Percentiles rank a stretch among this genome's conserved stretches.
Conservation (phyloP, 805 yeast genomes). For the Kluyveromyces siamensis region DNA sequence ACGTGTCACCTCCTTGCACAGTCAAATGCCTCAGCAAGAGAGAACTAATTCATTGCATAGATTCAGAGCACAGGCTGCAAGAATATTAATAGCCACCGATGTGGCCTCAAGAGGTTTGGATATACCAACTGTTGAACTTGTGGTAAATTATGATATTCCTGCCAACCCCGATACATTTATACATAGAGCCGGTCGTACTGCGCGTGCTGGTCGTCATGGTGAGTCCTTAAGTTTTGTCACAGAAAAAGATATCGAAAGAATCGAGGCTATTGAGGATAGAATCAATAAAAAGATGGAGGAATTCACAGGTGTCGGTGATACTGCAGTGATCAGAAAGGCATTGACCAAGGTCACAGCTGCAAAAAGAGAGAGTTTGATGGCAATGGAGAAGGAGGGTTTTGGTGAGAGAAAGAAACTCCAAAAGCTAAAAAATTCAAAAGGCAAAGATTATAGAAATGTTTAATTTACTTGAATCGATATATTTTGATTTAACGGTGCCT, state of each 20-base stretch:
- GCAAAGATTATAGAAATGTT: conserved; percentile 12
- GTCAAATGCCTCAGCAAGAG: conserved; percentile 89
- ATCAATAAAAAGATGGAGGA: conserved; percentile 73
- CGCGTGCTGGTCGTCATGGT: conserved; percentile 93
- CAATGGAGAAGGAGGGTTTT: conserved; percentile 84
- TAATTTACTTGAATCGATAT: neutral
- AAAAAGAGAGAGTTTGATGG: conserved; percentile 84
- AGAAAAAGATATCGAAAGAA: conserved; percentile 74
- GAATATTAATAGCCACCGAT: conserved; percentile 89
- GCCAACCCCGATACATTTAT: conserved; percentile 94
- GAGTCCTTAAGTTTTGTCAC: conserved; percentile 74
- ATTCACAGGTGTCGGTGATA: conserved; percentile 63
- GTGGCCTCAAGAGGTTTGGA: conserved; percentile 97
- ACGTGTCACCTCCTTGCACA: conserved; percentile 82
- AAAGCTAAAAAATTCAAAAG: conserved; percentile 26
- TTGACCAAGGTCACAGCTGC: conserved; percentile 68
- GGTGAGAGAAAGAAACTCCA: conserved; percentile 61
- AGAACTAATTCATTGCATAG: conserved; percentile 86
- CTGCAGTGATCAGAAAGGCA: conserved; percentile 63
- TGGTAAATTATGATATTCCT: conserved; percentile 86
- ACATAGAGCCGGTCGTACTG: conserved; percentile 97
- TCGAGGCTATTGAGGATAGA: conserved; percentile 80
- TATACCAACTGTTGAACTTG: conserved; percentile 87
- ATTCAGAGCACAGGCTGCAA: conserved; percentile 90
- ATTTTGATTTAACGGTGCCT: neutral